phyloP scores from a whole-genome alignment of 352 stramenopile species.

The Phytophthora citricola region DNA sequence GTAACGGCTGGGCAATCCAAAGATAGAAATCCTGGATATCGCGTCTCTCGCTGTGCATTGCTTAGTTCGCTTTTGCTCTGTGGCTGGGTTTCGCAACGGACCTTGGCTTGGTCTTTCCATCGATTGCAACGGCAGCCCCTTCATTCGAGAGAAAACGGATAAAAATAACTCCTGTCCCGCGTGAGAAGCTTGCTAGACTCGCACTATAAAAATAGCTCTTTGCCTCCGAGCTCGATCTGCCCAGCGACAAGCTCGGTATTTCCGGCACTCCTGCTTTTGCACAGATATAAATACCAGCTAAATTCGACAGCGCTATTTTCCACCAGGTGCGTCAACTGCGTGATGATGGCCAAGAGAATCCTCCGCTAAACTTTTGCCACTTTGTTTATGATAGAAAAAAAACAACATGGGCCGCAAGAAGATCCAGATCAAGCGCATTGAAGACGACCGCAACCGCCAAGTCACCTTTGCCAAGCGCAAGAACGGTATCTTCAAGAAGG shows the following conservation, averaged over 20 bases:
- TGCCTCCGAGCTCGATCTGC: conserved; percentile 13
- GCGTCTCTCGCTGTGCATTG: background rate
- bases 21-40: conserved; percentile 19
- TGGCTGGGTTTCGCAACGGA: conserved; percentile 41
- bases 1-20: conserved; percentile 19
- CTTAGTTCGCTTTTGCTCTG: background rate
- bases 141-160: conserved; percentile 38
- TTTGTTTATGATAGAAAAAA: conserved; percentile 4
- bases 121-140: conserved; percentile 43
- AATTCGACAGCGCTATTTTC: conserved; percentile 38
- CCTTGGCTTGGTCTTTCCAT: conserved; percentile 24
- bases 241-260: conserved; percentile 19
- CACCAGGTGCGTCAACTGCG: conserved; percentile 31
- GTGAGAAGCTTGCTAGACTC: background rate
- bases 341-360: conserved; percentile 17
- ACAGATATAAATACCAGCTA: conserved; percentile 43
- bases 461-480: conserved; percentile 89
- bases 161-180: conserved; percentile 43
- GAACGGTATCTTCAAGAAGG: conserved; percentile 88
- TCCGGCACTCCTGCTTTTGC: conserved; percentile 36
- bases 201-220: conserved; percentile 49
- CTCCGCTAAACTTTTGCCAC: conserved; percentile 7
- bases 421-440: conserved; percentile 90
- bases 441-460: conserved; percentile 86
- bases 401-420: conserved; percentile 84